Conservation (phyloP, 75 land plant species). For the Azolla pinnata region DNA sequence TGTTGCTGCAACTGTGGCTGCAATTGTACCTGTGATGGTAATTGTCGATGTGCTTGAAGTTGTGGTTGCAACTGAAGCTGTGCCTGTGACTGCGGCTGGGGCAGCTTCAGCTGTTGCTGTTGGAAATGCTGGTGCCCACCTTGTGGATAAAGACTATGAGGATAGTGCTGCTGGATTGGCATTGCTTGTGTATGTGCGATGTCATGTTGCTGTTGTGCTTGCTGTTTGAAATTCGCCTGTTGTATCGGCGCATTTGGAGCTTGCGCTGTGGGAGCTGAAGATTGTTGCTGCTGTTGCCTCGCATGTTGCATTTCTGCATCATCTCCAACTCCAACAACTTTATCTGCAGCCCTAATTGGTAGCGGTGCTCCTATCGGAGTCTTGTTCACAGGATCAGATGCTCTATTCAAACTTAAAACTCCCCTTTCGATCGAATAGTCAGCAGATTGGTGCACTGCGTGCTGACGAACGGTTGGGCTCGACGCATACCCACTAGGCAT, state of each 20-base stretch:
- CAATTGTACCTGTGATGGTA: neutral
- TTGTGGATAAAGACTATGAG: slow-evolving; percentile 1
- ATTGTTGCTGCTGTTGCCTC: slow-evolving; percentile 5
- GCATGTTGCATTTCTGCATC: slow-evolving; percentile 1
- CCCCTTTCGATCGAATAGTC: slow-evolving; percentile 38
- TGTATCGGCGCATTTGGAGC: neutral
- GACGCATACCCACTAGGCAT: slow-evolving; percentile 29
- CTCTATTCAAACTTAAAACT: slow-evolving; percentile 22
- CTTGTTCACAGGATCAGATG: slow-evolving; percentile 26
- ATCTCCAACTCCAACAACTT: neutral
- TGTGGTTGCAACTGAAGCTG: slow-evolving; percentile 8
- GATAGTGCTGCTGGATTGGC: slow-evolving; percentile 10
- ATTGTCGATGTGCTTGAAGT: slow-evolving; percentile 7
- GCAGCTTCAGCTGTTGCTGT: slow-evolving; percentile 6
- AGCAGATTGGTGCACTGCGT: slow-evolving; percentile 22
- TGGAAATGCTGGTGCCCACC: neutral
- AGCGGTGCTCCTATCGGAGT: slow-evolving; percentile 13
- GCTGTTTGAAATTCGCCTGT: slow-evolving; percentile 2
- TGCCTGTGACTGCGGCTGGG: neutral
- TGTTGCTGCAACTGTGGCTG: slow-evolving; percentile 19
- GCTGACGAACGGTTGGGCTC: slow-evolving; percentile 15
- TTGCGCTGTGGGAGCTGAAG: neutral
- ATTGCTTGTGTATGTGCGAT: neutral
- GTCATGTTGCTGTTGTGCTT: neutral
- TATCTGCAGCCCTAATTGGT: neutral